Evolutionary conservation across 805 yeast genomes (phyloP).

Genomic region (Schwanniomyces sp.): DNA sequence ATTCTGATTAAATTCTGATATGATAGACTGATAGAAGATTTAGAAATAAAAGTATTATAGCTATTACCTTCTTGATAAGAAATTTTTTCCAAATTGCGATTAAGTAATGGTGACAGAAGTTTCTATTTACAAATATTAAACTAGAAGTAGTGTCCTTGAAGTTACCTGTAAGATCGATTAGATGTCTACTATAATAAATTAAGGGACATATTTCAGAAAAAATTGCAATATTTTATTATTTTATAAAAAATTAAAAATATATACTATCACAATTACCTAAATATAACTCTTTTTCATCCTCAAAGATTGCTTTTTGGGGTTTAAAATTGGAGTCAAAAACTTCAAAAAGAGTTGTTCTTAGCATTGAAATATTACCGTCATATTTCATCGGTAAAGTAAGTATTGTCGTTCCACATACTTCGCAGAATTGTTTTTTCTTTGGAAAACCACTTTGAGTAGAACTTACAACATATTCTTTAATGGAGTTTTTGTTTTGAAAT

Average conservation of each 20-base stretch:
- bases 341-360: conserved; percentile 10
- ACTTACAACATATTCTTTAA: conserved; percentile 5
- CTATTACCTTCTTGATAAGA: too few species aligned
- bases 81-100: not conserved
- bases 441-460: conserved; percentile 9
- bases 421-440: conserved; percentile 9
- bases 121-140: too few species aligned
- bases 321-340: not conserved
- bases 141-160: too few species aligned
- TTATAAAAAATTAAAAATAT: not conserved
- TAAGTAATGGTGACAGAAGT: too few species aligned
- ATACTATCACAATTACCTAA: not conserved
- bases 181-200: too few species aligned
- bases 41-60: too few species aligned
- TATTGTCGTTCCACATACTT: conserved; percentile 9
- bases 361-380: conserved; percentile 9
- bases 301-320: not conserved
- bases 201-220: too few species aligned
- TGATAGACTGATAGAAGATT: too few species aligned
- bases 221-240: too few species aligned
- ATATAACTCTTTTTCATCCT: not conserved
- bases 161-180: too few species aligned
- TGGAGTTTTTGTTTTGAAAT: not conserved
- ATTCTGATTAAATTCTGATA: too few species aligned
- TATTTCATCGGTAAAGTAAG: conserved; percentile 9